A percentile compares a stretch with the other conserved stretches of the same genome.
Evolutionary conservation across 331 rosid genomes (phyloP).

Genomic region (Pyracantha coccinea): DNA sequence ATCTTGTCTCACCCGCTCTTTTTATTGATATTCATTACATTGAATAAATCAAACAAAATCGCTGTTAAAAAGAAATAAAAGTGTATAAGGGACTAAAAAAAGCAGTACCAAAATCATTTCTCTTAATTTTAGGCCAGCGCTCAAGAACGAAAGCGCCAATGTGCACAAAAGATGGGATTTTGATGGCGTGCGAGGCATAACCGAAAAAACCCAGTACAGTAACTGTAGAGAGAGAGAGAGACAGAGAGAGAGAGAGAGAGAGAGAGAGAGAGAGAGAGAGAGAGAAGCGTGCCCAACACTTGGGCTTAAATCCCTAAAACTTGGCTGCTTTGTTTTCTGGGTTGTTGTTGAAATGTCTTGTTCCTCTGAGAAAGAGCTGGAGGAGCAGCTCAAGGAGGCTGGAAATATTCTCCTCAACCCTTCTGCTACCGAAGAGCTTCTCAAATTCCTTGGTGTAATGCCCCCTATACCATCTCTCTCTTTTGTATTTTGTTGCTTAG

Average conservation of each 20-base stretch:
- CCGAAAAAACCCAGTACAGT: background rate
- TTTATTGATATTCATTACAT: too few species aligned
- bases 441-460: constrained; percentile 46
- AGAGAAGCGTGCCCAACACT: constrained; percentile 33
- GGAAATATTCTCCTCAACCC: constrained; percentile 34
- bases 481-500: background rate
- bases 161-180: background rate
- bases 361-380: constrained; percentile 16
- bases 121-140: too few species aligned
- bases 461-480: constrained; percentile 5
- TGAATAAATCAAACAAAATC: too few species aligned
- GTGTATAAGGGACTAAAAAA: too few species aligned
- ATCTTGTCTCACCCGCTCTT: too few species aligned
- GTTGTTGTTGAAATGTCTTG: constrained; percentile 23
- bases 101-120: too few species aligned
- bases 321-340: background rate
- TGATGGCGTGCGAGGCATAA: constrained; percentile 7
- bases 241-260: too few species aligned
- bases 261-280: too few species aligned
- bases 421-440: constrained; percentile 38
- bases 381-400: constrained; percentile 28
- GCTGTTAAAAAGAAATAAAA: too few species aligned
- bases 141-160: too few species aligned
- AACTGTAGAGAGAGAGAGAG: background rate
- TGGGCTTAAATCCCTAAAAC: constrained; percentile 21